Evolutionary conservation across 1,284 basidiomycete genomes (phyloP).

Genomic region (Fomitopsis palustris): DNA sequence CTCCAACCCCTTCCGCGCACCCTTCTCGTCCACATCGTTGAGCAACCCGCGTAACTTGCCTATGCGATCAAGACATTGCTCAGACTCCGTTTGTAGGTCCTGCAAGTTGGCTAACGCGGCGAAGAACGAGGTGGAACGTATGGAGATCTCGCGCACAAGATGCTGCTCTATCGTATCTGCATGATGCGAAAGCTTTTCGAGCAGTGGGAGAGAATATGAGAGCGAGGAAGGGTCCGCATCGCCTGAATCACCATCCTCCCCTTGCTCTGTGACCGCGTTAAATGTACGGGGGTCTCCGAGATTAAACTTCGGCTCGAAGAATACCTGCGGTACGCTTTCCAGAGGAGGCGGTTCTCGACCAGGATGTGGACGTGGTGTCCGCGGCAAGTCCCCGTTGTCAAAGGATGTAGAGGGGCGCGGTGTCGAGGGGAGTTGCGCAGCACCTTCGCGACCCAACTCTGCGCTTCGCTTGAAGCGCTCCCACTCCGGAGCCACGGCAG

Average conservation of each 20-base stretch:
- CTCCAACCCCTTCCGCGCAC: constrained; percentile 75
- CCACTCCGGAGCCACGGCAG: constrained; percentile 75
- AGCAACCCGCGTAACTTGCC: constrained; percentile 70
- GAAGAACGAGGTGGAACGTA: constrained; percentile 93
- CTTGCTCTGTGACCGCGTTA: constrained; percentile 68
- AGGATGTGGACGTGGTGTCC: constrained; percentile 28
- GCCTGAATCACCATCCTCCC: constrained; percentile 25
- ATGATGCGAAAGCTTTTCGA: constrained; percentile 92
- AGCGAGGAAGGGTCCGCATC: constrained; percentile 52
- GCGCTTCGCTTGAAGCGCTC: constrained; percentile 58
- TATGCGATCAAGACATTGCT: constrained; percentile 79
- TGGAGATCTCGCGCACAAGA: constrained; percentile 89
- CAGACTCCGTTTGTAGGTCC: constrained; percentile 86
- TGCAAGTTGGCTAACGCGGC: constrained; percentile 93
- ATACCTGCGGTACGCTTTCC: constrained; percentile 76
- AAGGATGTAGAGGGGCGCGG: constrained; percentile 25
- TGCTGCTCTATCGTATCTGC: constrained; percentile 95
- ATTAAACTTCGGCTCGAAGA: constrained; percentile 80
- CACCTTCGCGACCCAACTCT: constrained; percentile 43
- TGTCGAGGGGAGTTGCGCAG: constrained; percentile 36
- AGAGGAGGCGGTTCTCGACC: constrained; percentile 61
- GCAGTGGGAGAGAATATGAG: constrained; percentile 68
- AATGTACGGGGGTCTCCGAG: constrained; percentile 87
- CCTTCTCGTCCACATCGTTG: constrained; percentile 72
- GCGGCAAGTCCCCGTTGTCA: constrained; percentile 27